phyloP scores from a whole-genome alignment of 2,329 filamentous ascomycete species.

The Nannizzia gypsea region DNA sequence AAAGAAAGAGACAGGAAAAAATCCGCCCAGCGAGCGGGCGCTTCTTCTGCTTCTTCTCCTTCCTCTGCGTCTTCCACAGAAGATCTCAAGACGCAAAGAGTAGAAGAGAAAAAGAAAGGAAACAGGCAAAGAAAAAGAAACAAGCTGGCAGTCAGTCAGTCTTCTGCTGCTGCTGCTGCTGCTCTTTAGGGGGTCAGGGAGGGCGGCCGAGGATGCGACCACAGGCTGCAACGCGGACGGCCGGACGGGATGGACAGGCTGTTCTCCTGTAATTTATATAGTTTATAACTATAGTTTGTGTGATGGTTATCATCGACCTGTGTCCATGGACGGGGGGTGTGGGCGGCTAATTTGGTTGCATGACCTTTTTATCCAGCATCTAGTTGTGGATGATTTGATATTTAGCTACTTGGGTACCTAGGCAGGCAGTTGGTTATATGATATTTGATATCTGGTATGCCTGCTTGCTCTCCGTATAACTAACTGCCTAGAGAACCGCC shows the following conservation, averaged over 20 bases:
- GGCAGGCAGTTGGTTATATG: no score
- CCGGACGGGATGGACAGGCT: neutral
- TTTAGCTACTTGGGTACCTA: no score
- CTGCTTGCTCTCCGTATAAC: no score
- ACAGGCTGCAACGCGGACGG: neutral
- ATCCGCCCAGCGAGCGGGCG: neutral
- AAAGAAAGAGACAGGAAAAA: neutral
- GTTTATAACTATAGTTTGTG: no score
- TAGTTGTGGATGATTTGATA: no score
- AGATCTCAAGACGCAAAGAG: neutral
- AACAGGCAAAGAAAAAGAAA: neutral
- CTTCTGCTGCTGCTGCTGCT: neutral
- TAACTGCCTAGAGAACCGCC: no score
- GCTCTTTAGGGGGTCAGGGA: neutral
- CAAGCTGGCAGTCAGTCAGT: neutral
- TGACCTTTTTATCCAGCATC: no score
- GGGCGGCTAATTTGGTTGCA: no score
- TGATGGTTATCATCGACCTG: no score
- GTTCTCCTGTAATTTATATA: neutral
- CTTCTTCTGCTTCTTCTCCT: no score
- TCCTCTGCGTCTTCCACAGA: neutral
- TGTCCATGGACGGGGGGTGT: no score
- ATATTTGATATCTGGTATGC: no score
- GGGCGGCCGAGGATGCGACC: constrained; percentile 1
- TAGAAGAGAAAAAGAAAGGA: neutral